Base-by-base conservation (phyloP, 768 basidiomycete genomes). In the Termitomyces sp. region DNA sequence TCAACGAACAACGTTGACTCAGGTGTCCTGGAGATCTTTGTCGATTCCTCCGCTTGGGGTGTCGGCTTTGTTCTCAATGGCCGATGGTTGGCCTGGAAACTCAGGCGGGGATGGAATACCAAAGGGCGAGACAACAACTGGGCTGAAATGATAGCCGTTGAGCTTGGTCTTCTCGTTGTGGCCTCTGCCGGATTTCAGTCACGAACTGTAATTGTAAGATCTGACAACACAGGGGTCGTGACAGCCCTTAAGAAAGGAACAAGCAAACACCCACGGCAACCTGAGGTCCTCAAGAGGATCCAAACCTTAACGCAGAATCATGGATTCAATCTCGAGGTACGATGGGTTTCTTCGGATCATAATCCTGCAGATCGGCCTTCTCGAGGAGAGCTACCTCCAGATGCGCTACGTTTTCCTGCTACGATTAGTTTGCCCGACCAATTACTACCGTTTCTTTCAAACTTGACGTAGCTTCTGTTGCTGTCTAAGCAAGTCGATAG, bases 61-160 rank as follows among this genome's bases (percentile, higher is more conserved):
- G 76, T 80, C 16, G 78, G 80, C 1, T 61, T 82, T 10, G 42
- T 74, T 0, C 53, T 70, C 2, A 58, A 71, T 7, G 63, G 62
- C 1, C 41, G 47, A 1, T 81, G 77, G 77, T 59, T 73, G 0
- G 71, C 78, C 0, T 81, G 76, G 79, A 60, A 66, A 27, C 63
- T 79, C 11, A 64, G 53, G 17, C 42, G 58, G 0, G 71, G 71
- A 6, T 75, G 73, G 71, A 59, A 63, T 16, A 35, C 47, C 4
- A 52, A 66, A 0, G 66, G 68, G 8, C 41, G 72, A 7, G 63
- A 72, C 54, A 80, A 77, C 19, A 71, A 72, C 5, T 81, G 79
- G 78, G 75, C 72, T 0, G 79, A 80, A 62, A 72, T 78, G 66
- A 70, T 75, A 0, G 78, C 75, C 0, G 66, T 78, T 1, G 77